Percentiles rank a stretch among this genome's conserved stretches.
Evolutionary conservation across 108 stramenopile genomes (phyloP).

Genomic region (Phaeodactylum tricornutum): DNA sequence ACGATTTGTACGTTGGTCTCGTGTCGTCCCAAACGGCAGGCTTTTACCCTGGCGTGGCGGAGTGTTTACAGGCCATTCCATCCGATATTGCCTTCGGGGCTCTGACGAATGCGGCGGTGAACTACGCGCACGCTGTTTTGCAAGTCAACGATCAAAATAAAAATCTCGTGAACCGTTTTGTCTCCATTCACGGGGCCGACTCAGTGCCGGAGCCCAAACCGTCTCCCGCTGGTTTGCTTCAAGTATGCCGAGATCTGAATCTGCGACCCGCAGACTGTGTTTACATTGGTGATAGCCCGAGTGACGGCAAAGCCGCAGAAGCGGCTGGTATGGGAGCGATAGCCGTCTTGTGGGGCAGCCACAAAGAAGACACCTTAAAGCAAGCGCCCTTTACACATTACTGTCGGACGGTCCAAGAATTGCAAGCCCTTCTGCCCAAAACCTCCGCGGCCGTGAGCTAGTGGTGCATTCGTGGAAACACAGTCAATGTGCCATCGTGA

Average conservation of each 20-base stretch:
- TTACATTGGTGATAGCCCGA: constrained; percentile 74
- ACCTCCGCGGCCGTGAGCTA: no score
- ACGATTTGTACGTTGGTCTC: constrained; percentile 64
- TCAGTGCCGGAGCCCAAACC: constrained; percentile 72
- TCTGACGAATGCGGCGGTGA: constrained; percentile 77
- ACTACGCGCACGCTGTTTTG: constrained; percentile 77
- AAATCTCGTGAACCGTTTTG: constrained; percentile 28
- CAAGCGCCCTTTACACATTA: constrained; percentile 46
- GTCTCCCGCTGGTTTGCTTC: constrained; percentile 50
- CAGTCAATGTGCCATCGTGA: no score
- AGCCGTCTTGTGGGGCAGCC: constrained; percentile 73
- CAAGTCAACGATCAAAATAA: constrained; percentile 28
- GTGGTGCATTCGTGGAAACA: no score
- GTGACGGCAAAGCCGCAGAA: constrained; percentile 61
- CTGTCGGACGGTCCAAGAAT: constrained; percentile 39
- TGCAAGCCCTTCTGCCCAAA: constrained; percentile 26
- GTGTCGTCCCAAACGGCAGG: constrained; percentile 60
- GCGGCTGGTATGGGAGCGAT: constrained; percentile 55
- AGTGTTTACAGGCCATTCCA: constrained; percentile 24
- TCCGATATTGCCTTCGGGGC: constrained; percentile 41
- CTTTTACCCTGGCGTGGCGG: constrained; percentile 60
- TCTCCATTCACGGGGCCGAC: constrained; percentile 70
- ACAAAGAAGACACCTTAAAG: constrained; percentile 40
- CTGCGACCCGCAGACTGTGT: constrained; percentile 47
- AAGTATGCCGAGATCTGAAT: constrained; percentile 52